Base-by-base conservation (phyloP, 225 moss, liverwort and hornwort genomes). In the Neckera pumila region DNA sequence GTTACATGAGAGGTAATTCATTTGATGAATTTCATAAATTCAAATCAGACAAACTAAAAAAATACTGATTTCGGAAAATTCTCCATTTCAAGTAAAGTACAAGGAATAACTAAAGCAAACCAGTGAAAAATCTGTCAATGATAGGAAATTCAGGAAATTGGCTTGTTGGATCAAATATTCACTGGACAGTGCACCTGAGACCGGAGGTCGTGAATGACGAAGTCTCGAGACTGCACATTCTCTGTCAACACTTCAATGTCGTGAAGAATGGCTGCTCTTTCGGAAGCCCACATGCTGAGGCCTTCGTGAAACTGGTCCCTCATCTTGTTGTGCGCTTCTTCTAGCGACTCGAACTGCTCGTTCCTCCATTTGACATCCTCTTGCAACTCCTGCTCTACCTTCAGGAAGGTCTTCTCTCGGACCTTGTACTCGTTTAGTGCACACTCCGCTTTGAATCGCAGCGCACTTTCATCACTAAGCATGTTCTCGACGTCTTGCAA, bases 351-450 rank as follows among this genome's bases (percentile, higher is more conserved):
- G 54, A 96, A 96, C 83, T 96, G 97, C 91, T 98, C 97, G 54
- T 98, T 96, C 86, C 92, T 92, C 96, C 97, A 98, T 88, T 96
- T 98, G 23, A 92, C 84, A 72, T 94, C 93, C 86, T 91, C 96
- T 87, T 94, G 90, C 86, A 96, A 90, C 56, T 83, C 87, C 88
- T 93, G 92, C 79, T 98, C 97, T 82, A 94, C 82, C 83, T 94
- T 92, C 86, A 93, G 84, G n/a, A 95, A 86, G 43, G 88, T 74
- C 81, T 94, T 96, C 86, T 94, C 95, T 58, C 94, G 89, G 15
- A 93, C 84, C 90, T 94, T 92, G n/a, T 90, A 88, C 70, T 95
- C 93, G 56, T 92, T 89, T 27, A 94, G 72, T 69, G 94, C 93
- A 62, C 88, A 93, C 74, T 96, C 97, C 11, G 93, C 93, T 64